phyloP scores from a whole-genome alignment of 441 rosid species.

The Erodium moschatum region DNA sequence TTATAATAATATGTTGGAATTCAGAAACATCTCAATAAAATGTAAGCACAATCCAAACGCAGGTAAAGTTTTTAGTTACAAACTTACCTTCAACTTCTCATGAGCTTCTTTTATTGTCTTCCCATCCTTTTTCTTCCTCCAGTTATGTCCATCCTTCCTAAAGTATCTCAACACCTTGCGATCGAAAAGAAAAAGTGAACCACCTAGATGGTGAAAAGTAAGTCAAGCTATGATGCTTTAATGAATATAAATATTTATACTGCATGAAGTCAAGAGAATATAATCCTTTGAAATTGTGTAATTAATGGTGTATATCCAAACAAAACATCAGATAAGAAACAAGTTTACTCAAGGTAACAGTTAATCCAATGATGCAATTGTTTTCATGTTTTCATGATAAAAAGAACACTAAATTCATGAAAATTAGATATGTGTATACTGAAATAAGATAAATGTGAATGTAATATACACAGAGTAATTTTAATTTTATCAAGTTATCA shows the following conservation, averaged over 20 bases:
- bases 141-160: conserved; percentile 90
- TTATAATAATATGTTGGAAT: not conserved
- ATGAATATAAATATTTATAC: not conserved
- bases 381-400: not conserved
- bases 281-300: not conserved
- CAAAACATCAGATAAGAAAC: not conserved
- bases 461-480: not conserved
- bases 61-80: conserved; percentile 5
- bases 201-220: conserved; percentile 40
- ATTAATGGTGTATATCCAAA: not conserved
- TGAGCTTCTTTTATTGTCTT: conserved; percentile 95
- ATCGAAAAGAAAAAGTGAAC: conserved; percentile 87
- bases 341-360: not conserved
- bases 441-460: not conserved
- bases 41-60: not conserved
- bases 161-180: conserved; percentile 87
- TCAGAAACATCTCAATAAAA: not conserved
- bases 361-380: not conserved
- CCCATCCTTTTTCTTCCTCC: conserved; percentile 97
- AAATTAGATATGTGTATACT: not conserved
- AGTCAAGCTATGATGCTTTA: conserved; percentile 1
- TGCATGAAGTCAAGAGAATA: not conserved
- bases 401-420: not conserved
- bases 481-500: not conserved
- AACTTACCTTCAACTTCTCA: conserved; percentile 81